Conservation (phyloP, 2,329 filamentous ascomycete species). For the Aaosphaeria pasadenensis region DNA sequence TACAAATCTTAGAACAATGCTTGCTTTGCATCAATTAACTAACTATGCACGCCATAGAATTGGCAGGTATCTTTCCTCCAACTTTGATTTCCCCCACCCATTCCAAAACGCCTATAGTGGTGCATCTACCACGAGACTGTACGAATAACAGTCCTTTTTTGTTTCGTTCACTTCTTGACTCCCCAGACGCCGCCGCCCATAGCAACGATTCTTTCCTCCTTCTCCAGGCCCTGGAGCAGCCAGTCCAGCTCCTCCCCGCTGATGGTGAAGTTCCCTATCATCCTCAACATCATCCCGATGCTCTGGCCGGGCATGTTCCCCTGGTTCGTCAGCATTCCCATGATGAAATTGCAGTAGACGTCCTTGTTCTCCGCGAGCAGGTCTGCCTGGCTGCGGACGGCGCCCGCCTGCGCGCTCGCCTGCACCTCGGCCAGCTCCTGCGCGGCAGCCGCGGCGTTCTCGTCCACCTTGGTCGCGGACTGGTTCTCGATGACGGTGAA, state of each 20-base stretch:
- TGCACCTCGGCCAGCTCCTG: slow-evolving; percentile 36
- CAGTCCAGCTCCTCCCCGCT: slow-evolving; percentile 83
- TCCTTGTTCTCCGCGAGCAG: slow-evolving; percentile 66
- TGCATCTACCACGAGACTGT: no score
- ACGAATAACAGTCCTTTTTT: background rate
- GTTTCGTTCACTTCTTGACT: slow-evolving; percentile 14
- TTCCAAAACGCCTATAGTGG: slow-evolving; percentile 61
- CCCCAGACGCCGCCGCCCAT: slow-evolving; percentile 33
- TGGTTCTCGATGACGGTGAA: slow-evolving; percentile 65
- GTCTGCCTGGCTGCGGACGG: slow-evolving; percentile 51
- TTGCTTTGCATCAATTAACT: no score
- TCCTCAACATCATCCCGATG: slow-evolving; percentile 93
- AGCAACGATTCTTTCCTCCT: slow-evolving; percentile 23
- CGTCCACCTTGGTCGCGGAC: slow-evolving; percentile 18
- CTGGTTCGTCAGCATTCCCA: slow-evolving; percentile 93
- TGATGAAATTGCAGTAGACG: slow-evolving; percentile 88
- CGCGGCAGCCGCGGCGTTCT: slow-evolving; percentile 36
- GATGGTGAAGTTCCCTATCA: slow-evolving; percentile 87
- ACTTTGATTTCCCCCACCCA: slow-evolving; percentile 21
- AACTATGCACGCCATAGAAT: no score
- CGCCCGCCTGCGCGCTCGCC: slow-evolving; percentile 43
- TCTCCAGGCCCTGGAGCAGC: slow-evolving; percentile 71
- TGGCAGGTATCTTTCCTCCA: background rate
- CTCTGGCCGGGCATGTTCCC: slow-evolving; percentile 76
- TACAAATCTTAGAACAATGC: no score